Base-by-base conservation (phyloP, 2,329 filamentous ascomycete genomes). In the Thielaviopsis populi region DNA sequence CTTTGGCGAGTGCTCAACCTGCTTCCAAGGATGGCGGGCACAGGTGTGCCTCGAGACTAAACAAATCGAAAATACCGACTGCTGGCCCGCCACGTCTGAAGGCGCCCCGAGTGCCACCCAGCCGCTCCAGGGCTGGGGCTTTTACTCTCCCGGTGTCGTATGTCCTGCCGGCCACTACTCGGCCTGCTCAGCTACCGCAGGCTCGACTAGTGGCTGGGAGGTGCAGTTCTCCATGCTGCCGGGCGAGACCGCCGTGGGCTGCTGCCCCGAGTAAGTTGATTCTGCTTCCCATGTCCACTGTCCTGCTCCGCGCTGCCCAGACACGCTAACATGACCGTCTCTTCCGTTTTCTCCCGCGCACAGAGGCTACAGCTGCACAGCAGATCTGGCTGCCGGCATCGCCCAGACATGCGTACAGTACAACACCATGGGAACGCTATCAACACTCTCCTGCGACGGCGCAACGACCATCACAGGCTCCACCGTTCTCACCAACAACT, bases 141-240 rank as follows among this genome's bases (percentile, higher is more conserved):
- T 71, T 63, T 74, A 74, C 63, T 74, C 72, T 2, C 73, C 73
- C 0, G 73, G 72, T 0, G 41, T 73, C 10, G 63, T 66, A 1
- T 74, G 73, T 62, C 73, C 73, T 0, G 59, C 61, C 2, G 73
- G 72, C 8, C 72, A 74, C 65, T 68, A 63, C 15, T 68, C 72
- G 4, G 70, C 72, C 1, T 75, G 73, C 61, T 68, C 68, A n/a
- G 70, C 72, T 1, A 70, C 69, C 0, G 69, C 63, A 2, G 68
- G 68, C n/a, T 68, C 67, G 2, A 67, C 67, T 3, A 66, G 68
- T 3, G 67, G 67, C 1, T 71, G 68, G 66, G 24, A 67, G n/a
- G 70, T 72, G 43, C 68, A 72, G 63, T 73, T 70, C 56, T 62
- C 67, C 1, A 64, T 73, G 43, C 41, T 65, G 1, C 60, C 66